Evolutionary conservation across 2,329 filamentous ascomycete genomes (phyloP), one percentile per base, ranked within the genome.

Genomic region (Neonectria faginata): DNA sequence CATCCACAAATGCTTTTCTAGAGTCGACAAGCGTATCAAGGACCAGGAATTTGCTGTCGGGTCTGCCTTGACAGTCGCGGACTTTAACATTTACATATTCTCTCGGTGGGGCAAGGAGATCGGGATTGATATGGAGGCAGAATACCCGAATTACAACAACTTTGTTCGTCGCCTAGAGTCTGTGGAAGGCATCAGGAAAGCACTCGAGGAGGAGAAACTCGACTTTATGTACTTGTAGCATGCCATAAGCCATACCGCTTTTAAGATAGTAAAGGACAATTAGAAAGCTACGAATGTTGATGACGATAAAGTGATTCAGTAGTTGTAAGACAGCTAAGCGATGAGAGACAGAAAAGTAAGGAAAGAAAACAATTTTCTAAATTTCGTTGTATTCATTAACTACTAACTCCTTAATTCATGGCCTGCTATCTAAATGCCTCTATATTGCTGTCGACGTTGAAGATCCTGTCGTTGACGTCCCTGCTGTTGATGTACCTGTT

Each of bases 21-120:
- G 56, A 12, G 71, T 73, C 1, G 31, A 73, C 0, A 10, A 10
- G 11, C 22, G 18, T 0, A 10, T 69, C 0, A 18, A 64, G 0
- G 33, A 14, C 0, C 8, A 2, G 0, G 20, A 66, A 0, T 71
- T 60, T 33, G 57, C 55, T 0, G 48, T 71, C 4, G 70, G 70
- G 0, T 12, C 45, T 5, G 14, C 16, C 0, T n/a, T 73, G n/a
- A 70, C 70, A 0, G 57, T 25, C 1, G 70, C 62, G 2, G 70
- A 73, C 25, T 69, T 73, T 11, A 56, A 72, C 22, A 20, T 71
- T 2, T 73, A 73, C 36, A 36, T 73, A 0, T 73, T 73, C 42
- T 65, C 69, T 2, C 64, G 70, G 0, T 73, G 70, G 70, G 66
- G 54, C 0, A 54, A 56, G 12, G 48, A 62, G 3, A 22, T 48